Evolutionary conservation across 1,284 basidiomycete species (phyloP), one percentile per base, ranked within the genome.

Genomic region (Peniophora sp.): DNA sequence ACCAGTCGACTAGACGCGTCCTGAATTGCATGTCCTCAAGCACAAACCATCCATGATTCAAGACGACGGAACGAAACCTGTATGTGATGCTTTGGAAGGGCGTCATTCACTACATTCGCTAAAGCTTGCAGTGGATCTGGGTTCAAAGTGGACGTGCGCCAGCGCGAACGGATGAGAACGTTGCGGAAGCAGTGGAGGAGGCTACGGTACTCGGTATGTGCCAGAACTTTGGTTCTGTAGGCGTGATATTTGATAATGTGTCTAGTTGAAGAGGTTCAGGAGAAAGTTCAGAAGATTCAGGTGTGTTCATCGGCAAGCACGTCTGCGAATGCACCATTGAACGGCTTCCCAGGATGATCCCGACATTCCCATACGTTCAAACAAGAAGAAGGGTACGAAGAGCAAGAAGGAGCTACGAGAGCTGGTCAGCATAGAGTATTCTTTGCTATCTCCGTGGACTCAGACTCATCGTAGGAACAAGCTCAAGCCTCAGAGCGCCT

Each of bases 381-480:
- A 71, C 60, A 87, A 86, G 65, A 87, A 85, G 63, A 79, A 79
- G 32, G 84, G 83, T 2, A 70, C 73, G 0, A 81, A 75, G 63
- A 83, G 81, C 59, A 88, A 88, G 64, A 88, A 85, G 61, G 83
- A 88, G 63, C 63, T 83, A 10, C 75, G 83, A 34, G 85, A 88
- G 62, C 69, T 80, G 66, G 82, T 81, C 61, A 15, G 67, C 58
- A 32, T 17, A n/a, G 12, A 42, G 47, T 17, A 20, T 34, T 17
- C 48, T 46, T 22, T 1, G 45, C 23, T 24, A 47, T 39, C 37
- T 32, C 17, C 27, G 6, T 24, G 27, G 27, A 34, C 5, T n/a
- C 5, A n/a, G 34, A 14, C 12, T 39, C 43, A 35, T 36, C 32
- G 9, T 56, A 87, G 84, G 70, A 70, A 3, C 84, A 85, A 67